Base-by-base conservation (phyloP, 2,329 filamentous ascomycete species). In the Colletotrichum simmondsii region DNA sequence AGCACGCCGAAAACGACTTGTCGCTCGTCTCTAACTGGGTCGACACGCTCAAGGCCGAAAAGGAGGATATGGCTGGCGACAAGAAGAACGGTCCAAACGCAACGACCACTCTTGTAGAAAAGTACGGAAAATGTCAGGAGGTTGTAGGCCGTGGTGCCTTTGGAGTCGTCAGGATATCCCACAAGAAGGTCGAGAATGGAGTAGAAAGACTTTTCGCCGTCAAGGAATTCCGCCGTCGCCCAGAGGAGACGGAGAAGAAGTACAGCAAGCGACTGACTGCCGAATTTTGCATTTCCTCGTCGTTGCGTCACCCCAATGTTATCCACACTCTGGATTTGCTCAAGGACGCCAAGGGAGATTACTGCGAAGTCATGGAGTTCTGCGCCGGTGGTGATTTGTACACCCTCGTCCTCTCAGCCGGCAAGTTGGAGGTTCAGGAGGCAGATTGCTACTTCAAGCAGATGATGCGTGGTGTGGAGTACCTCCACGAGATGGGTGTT, bases 381-480 rank as follows among this genome's bases (percentile, higher is more conserved):
- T 99, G 97, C 81, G 95, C 96, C 49, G 97, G 97, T 73, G 97
- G 97, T 72, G 97, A 99, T 81, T 87, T 99, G 28, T 98, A 98
- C 83, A 98, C 95, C 0, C 89, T 99, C 5, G 93, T 99, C 24
- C 90, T 98, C 35, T 92, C 97, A 7, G 95, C 95, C 49, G 94
- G 94, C 72, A 98, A 98, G 83, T 91, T 99, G 24, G 95, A 97
- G 81, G 94, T 97, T 35, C 88, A 91, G 73, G 97, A 99, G 83
- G 96, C 97, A 73, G 97, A 99, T 82, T 99, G 97, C 84, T 97
- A 97, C 83, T 99, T 99, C 88, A 98, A 98, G 85, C 97, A 99
- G 83, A 92, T 98, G 83, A 98, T 99, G 96, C 94, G 97, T 70
- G 97, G 97, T 74, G 97, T 99, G 65, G 96, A 98, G 83, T 99